Percentiles rank a stretch among this genome's conserved stretches.
phyloP scores from a whole-genome alignment of 1,139 yeast genomes.

The Yamadazyma friedrichii region DNA sequence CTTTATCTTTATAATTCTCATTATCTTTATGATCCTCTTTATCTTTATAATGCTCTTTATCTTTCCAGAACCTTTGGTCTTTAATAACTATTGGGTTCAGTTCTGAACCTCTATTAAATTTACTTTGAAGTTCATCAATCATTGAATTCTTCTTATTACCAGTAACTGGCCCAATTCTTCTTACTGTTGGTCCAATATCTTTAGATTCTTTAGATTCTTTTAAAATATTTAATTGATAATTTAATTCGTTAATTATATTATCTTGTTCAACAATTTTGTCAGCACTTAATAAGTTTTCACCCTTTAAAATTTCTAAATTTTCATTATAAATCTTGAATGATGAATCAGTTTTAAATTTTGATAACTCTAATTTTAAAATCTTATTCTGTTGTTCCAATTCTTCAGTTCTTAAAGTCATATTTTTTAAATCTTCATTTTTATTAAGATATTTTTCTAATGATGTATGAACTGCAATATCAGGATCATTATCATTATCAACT shows the following conservation, averaged over 20 bases:
- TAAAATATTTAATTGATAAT: constrained; percentile 6
- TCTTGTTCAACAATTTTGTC: constrained; percentile 28
- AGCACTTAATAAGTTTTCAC: constrained; percentile 16
- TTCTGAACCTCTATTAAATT: constrained; percentile 9
- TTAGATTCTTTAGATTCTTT: constrained; percentile 2
- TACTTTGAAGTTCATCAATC: constrained; percentile 16
- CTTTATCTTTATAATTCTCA: too few species aligned
- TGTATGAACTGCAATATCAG: neutral
- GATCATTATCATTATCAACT: constrained; percentile 23
- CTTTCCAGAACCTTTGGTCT: neutral
- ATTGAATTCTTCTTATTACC: constrained; percentile 10
- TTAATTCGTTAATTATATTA: constrained; percentile 26
- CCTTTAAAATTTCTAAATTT: constrained; percentile 12
- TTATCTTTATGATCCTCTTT: too few species aligned
- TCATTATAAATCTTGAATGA: constrained; percentile 19
- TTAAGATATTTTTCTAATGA: constrained; percentile 3
- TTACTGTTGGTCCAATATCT: neutral
- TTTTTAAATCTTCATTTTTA: constrained; percentile 1
- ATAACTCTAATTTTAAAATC: constrained; percentile 25
- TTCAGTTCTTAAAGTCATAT: constrained; percentile 32
- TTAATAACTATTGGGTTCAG: constrained; percentile 8
- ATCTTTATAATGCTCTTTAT: neutral
- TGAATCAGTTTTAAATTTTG: constrained; percentile 22
- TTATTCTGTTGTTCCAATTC: constrained; percentile 23
- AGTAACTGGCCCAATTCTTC: constrained; percentile 10